A percentile compares a stretch with the other conserved stretches of the same genome.
phyloP scores from a whole-genome alignment of 2,329 filamentous ascomycete species.

The Fusarium coffeatum region DNA sequence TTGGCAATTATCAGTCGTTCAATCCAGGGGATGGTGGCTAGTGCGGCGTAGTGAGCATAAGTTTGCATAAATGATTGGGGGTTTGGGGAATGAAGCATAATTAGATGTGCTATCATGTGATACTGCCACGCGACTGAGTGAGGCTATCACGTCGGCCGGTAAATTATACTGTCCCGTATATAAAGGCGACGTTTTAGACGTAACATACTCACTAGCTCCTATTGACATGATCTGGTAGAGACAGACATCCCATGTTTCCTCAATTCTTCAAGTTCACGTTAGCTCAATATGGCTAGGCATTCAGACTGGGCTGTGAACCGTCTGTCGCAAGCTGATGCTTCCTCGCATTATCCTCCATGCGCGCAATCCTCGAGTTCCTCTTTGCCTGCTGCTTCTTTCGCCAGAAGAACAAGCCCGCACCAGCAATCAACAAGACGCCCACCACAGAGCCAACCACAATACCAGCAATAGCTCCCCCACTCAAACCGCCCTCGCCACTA shows the following conservation, averaged over 20 bases:
- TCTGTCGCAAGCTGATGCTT: constrained; percentile 32
- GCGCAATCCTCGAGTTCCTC: constrained; percentile 30
- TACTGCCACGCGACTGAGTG: not conserved
- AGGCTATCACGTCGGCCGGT: not conserved
- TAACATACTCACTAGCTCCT: not conserved
- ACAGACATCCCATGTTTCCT: not conserved
- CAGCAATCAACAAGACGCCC: constrained; percentile 70
- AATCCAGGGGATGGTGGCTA: not conserved
- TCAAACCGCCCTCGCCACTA: constrained; percentile 62
- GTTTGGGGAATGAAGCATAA: not conserved
- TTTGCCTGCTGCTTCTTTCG: constrained; percentile 44
- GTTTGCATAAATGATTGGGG: not conserved
- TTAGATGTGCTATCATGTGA: not conserved
- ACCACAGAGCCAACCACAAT: constrained; percentile 77
- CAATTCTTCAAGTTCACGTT: not conserved
- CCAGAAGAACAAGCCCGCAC: constrained; percentile 68
- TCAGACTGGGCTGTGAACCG: constrained; percentile 7
- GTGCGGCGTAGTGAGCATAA: not conserved
- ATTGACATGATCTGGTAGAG: not conserved
- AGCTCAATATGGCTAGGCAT: not conserved
- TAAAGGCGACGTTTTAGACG: not conserved
- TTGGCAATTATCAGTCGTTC: not conserved
- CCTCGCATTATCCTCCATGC: constrained; percentile 31
- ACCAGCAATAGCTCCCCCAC: constrained; percentile 79
- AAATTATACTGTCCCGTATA: not conserved